Conservation (phyloP, 352 stramenopile genomes). For the Globisporangium splendens region DNA sequence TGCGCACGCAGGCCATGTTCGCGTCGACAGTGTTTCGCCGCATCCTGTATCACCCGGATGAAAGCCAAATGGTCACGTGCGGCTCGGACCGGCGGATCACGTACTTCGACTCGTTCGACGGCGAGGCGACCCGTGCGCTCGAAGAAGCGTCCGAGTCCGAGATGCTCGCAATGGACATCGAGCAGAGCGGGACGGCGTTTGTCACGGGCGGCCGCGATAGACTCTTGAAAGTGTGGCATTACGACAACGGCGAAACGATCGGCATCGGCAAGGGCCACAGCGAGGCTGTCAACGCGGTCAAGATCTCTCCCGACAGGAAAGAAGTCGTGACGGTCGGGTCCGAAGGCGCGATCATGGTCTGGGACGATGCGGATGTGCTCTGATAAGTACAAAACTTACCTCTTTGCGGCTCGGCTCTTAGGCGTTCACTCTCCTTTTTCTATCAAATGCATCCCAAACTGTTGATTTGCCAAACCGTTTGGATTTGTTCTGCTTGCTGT, state of each 20-base stretch:
- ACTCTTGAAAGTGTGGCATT: conserved; percentile 94
- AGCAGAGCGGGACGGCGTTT: conserved; percentile 86
- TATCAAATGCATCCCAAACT: too few relatives aligned
- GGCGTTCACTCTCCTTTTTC: too few relatives aligned
- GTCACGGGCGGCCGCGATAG: conserved; percentile 90
- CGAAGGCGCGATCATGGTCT: conserved; percentile 96
- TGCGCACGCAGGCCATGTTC: conserved; percentile 94
- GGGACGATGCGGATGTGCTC: conserved; percentile 74
- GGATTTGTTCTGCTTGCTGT: not conserved
- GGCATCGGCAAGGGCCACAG: conserved; percentile 90
- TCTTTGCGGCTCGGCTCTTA: not conserved
- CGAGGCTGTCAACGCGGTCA: conserved; percentile 91
- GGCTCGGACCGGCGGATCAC: conserved; percentile 94
- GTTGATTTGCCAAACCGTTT: not conserved
- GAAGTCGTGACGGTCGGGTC: conserved; percentile 92
- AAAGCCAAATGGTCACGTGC: conserved; percentile 95
- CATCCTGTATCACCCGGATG: conserved; percentile 95
- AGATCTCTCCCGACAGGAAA: conserved; percentile 91
- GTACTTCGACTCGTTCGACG: conserved; percentile 96
- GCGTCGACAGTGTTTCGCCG: conserved; percentile 94
- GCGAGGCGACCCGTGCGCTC: conserved; percentile 92
- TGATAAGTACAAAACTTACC: not conserved
- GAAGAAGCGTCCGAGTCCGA: conserved; percentile 88
- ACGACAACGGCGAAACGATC: conserved; percentile 93
- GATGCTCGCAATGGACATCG: conserved; percentile 93